Conservation (phyloP, 257 asterid species). For the Gentiana straminea region DNA sequence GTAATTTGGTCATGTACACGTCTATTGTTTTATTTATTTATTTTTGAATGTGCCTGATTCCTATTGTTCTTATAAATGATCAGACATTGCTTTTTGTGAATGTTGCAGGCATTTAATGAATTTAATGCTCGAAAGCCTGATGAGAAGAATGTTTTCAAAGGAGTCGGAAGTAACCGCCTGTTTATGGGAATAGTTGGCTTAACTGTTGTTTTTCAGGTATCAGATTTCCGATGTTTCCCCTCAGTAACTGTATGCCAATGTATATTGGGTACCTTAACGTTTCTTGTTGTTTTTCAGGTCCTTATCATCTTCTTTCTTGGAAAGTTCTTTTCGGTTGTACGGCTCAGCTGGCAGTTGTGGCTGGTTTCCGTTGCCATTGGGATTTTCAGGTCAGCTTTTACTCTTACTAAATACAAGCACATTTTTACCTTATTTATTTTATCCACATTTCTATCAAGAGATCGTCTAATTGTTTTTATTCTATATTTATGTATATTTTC, state of each 20-base stretch:
- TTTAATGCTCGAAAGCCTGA: slow-evolving; percentile 94
- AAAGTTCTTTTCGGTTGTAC: slow-evolving; percentile 55
- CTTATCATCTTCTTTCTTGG: slow-evolving; percentile 79
- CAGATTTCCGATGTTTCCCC: background rate
- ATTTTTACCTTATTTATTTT: no score
- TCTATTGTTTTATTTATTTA: background rate
- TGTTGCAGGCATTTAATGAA: slow-evolving; percentile 65
- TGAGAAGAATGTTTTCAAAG: slow-evolving; percentile 66
- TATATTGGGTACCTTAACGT: background rate
- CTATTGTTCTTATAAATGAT: no score
- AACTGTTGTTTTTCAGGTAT: slow-evolving; percentile 80
- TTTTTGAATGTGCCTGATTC: background rate
- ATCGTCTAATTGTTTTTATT: no score
- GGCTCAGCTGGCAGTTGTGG: slow-evolving; percentile 88
- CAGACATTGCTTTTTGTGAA: background rate
- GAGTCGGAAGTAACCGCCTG: slow-evolving; percentile 66
- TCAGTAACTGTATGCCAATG: background rate
- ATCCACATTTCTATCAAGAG: no score
- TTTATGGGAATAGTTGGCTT: slow-evolving; percentile 64
- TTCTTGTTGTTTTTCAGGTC: slow-evolving; percentile 30
- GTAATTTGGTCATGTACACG: no score
- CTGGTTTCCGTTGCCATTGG: slow-evolving; percentile 75
- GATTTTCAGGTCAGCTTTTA: slow-evolving; percentile 39
- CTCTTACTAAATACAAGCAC: background rate
- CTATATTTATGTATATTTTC: background rate